Conservation (phyloP, 768 basidiomycete species). For the Gloeopeniophorella convolvens region DNA sequence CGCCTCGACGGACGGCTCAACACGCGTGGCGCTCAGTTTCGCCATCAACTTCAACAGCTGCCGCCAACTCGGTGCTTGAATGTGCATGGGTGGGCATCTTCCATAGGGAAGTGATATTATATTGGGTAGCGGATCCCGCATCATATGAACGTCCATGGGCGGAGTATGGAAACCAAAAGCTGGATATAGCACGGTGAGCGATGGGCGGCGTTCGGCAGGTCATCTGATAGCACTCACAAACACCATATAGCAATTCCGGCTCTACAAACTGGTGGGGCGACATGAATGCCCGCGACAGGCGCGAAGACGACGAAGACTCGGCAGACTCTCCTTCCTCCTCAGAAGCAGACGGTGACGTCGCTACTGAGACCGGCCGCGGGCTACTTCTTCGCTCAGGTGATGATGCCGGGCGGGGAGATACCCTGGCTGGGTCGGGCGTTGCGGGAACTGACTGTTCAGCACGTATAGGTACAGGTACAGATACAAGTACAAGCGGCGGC, state of each 20-base stretch:
- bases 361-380: constrained; percentile 1
- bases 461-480: not conserved
- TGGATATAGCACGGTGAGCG: constrained; percentile 25
- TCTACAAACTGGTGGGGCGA: constrained; percentile 40
- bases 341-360: not conserved
- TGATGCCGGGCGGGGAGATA: not conserved
- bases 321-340: constrained; percentile 8
- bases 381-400: constrained; percentile 3
- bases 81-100: constrained; percentile 57
- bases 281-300: not conserved
- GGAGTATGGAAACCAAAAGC: constrained; percentile 66
- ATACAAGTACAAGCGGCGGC: too few species aligned
- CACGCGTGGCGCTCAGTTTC: constrained; percentile 56
- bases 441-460: not conserved
- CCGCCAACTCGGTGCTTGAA: constrained; percentile 71
- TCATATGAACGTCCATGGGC: constrained; percentile 42
- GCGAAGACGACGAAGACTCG: not conserved
- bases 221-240: not conserved
- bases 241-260: constrained; percentile 46
- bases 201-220: not conserved
- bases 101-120: constrained; percentile 71
- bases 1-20: constrained; percentile 68
- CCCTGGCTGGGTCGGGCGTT: not conserved
- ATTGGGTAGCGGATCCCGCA: constrained; percentile 56
- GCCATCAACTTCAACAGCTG: constrained; percentile 72